Conservation (phyloP, 768 basidiomycete species). For the Boletus barrowsii region DNA sequence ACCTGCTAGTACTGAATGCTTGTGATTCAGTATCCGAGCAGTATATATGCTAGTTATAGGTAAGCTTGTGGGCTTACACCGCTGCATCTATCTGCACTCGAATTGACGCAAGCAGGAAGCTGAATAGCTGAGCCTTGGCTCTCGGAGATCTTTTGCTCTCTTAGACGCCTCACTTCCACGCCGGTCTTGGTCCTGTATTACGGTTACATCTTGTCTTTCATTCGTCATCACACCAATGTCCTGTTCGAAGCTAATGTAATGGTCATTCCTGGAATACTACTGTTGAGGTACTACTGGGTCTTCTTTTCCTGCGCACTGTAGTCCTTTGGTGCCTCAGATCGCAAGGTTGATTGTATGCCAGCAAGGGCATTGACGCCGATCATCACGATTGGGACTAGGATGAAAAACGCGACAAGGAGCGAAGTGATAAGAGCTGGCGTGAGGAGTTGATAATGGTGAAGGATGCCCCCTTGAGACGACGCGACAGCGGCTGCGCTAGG, state of each 20-base stretch:
- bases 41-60: too few species aligned
- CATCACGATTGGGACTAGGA: slow-evolving; percentile 64
- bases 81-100: slow-evolving; percentile 71
- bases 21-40: too few species aligned
- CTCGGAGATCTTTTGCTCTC: slow-evolving; percentile 2
- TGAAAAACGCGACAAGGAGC: slow-evolving; percentile 62
- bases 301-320: slow-evolving; percentile 73
- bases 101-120: slow-evolving; percentile 53
- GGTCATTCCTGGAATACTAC: slow-evolving; percentile 35
- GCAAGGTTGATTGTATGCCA: slow-evolving; percentile 69
- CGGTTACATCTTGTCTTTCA: slow-evolving; percentile 27
- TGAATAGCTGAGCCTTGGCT: slow-evolving; percentile 11
- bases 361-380: slow-evolving; percentile 64
- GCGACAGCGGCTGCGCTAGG: slow-evolving; percentile 31
- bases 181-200: slow-evolving; percentile 15
- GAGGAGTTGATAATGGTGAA: slow-evolving; percentile 72
- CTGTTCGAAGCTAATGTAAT: slow-evolving; percentile 16
- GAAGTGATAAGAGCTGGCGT: slow-evolving; percentile 70
- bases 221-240: slow-evolving; percentile 17
- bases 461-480: slow-evolving; percentile 53
- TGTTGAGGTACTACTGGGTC: slow-evolving; percentile 58
- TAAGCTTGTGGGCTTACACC: slow-evolving; percentile 20
- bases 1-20: too few species aligned
- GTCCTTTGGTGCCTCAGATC: slow-evolving; percentile 61
- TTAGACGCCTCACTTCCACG: slow-evolving; percentile 14